Percentiles rank a stretch among this genome's conserved stretches.
phyloP scores from a whole-genome alignment of 2,329 filamentous ascomycete species.

The Xylaria sp. region DNA sequence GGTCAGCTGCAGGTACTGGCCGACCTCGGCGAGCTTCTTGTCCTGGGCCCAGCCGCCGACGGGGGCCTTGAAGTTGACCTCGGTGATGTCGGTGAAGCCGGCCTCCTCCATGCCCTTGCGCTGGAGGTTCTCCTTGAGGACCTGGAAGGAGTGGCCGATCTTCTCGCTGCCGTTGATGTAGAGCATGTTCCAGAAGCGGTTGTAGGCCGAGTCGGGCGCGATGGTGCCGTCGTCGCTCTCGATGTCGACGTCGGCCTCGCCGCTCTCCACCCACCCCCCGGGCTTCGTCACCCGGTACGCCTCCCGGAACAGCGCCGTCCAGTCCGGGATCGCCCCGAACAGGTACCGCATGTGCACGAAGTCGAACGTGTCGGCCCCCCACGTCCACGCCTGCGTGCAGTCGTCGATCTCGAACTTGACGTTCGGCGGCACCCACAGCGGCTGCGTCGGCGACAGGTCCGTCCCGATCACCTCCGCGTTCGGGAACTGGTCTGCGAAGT shows the following conservation, averaged over 20 bases:
- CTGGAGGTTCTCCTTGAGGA: constrained; percentile 55
- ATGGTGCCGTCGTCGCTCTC: constrained; percentile 31
- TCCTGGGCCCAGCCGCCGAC: constrained; percentile 36
- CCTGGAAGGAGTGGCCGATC: constrained; percentile 50
- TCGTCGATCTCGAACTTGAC: constrained; percentile 67
- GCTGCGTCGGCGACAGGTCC: constrained; percentile 62
- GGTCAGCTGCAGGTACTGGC: constrained; percentile 32
- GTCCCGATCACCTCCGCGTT: constrained; percentile 53
- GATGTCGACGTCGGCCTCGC: constrained; percentile 24
- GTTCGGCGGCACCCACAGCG: constrained; percentile 59
- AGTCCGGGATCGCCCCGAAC: constrained; percentile 46
- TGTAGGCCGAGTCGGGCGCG: constrained; percentile 16
- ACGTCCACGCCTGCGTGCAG: constrained; percentile 54
- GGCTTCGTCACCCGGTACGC: constrained; percentile 49
- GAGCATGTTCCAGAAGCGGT: constrained; percentile 31
- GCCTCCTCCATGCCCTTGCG: constrained; percentile 54
- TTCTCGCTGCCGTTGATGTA: constrained; percentile 47
- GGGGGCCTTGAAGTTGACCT: constrained; percentile 49
- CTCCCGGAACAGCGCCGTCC: constrained; percentile 52
- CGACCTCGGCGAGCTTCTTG: constrained; percentile 32
- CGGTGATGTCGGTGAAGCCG: constrained; percentile 60
- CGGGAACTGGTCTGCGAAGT: constrained; percentile 48
- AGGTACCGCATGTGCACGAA: constrained; percentile 60
- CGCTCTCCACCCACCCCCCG: constrained; percentile 43
- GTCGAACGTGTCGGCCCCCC: constrained; percentile 48